Evolutionary conservation across 2,329 filamentous ascomycete genomes (phyloP).

Genomic region (Aspergillus bombycis): DNA sequence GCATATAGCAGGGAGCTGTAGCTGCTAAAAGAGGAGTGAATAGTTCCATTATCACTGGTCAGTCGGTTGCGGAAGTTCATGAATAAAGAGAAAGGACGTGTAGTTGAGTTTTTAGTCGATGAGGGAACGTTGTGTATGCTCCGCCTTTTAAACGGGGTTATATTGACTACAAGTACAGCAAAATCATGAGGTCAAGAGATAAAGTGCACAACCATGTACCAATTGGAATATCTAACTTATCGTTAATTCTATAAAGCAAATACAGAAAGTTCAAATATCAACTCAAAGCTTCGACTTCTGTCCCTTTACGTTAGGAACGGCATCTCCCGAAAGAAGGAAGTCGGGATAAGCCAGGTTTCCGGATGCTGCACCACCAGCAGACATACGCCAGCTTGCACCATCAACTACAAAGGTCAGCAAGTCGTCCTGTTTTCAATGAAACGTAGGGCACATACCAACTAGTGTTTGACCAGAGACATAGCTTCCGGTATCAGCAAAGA

Average conservation of each 20-base stretch:
- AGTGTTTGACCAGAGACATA: conserved; percentile 83
- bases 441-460: conserved; percentile 54
- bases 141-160: too few relatives aligned
- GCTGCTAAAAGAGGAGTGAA: not conserved
- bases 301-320: conserved; percentile 61
- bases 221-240: too few relatives aligned
- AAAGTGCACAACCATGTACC: not conserved
- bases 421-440: not conserved
- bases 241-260: not conserved
- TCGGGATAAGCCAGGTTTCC: conserved; percentile 58
- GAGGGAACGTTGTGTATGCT: too few relatives aligned
- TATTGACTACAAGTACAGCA: too few relatives aligned
- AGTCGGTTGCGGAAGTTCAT: not conserved
- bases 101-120: too few relatives aligned
- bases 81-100: not conserved
- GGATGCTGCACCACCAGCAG: conserved; percentile 31
- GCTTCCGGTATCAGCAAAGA: conserved; percentile 83
- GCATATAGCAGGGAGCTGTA: not conserved
- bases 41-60: not conserved
- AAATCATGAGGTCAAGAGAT: too few relatives aligned
- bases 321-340: conserved; percentile 58
- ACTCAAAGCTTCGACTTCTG: conserved; percentile 57
- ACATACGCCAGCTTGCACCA: conserved; percentile 46
- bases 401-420: conserved; percentile 36
- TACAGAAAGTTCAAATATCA: not conserved